Evolutionary conservation across 345 rosid species (phyloP).

Genomic region (Populus simonii): DNA sequence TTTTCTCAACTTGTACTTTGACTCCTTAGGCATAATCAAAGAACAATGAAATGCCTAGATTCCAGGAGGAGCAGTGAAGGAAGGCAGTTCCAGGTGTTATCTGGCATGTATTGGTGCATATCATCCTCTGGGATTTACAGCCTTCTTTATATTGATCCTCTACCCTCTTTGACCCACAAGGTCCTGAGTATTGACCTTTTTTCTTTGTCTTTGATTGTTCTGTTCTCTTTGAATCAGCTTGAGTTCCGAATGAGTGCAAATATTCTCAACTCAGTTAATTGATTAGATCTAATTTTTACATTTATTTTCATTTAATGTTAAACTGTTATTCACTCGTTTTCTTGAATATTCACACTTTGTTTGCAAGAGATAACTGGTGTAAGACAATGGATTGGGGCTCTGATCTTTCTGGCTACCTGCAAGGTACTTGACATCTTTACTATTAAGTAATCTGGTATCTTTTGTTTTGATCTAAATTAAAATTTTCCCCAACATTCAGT

Average conservation of each 20-base stretch:
- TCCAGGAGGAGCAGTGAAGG: not conserved
- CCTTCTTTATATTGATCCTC: not conserved
- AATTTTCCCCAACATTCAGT: not conserved
- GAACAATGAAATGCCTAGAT: not conserved
- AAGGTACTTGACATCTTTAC: slow-evolving; percentile 12
- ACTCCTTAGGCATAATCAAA: not conserved
- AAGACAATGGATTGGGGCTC: not conserved
- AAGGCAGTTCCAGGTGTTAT: not conserved
- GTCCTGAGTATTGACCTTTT: not conserved
- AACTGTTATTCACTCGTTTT: slow-evolving; percentile 7
- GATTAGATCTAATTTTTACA: not conserved
- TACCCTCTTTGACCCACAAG: not conserved
- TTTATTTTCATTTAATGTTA: not conserved
- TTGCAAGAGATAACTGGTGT: slow-evolving; percentile 18
- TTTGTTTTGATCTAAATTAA: not conserved
- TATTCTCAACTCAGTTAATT: not conserved
- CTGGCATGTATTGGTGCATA: not conserved
- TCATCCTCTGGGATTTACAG: not conserved
- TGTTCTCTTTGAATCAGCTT: not conserved
- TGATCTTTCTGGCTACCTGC: not conserved
- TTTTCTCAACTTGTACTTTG: not conserved
- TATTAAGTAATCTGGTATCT: not conserved
- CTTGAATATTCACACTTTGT: slow-evolving; percentile 14
- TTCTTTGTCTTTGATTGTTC: not conserved
- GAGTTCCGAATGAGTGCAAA: not conserved